phyloP scores from a whole-genome alignment of 2,329 filamentous ascomycete species.

The Phaeosphaeriaceae sp. region DNA sequence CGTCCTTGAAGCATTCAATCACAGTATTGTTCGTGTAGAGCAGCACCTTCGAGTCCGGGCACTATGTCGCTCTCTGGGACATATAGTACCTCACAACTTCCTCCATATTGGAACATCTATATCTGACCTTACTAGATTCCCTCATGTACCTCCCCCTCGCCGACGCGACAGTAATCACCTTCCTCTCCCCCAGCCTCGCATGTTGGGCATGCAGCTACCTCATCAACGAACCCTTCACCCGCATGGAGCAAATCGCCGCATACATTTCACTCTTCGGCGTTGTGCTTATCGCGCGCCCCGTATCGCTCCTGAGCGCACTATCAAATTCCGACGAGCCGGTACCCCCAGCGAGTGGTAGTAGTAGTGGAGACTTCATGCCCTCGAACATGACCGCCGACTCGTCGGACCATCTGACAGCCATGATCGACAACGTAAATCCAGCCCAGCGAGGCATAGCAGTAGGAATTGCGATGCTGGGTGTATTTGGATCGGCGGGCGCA shows the following conservation, averaged over 20 bases:
- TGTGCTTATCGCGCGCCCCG: slow-evolving; percentile 80
- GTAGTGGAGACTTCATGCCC: slow-evolving; percentile 35
- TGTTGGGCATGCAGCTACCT: slow-evolving; percentile 82
- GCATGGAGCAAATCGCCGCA: slow-evolving; percentile 77
- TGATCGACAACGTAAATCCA: slow-evolving; percentile 60
- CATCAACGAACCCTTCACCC: slow-evolving; percentile 78
- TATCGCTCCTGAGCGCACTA: slow-evolving; percentile 60
- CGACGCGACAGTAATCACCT: slow-evolving; percentile 89
- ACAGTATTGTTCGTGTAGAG: background rate
- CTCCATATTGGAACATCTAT: background rate
- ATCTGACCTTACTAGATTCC: slow-evolving; percentile 56
- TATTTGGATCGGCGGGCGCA: slow-evolving; percentile 76
- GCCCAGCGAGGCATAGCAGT: slow-evolving; percentile 75
- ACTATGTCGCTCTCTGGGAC: background rate
- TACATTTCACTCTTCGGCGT: slow-evolving; percentile 80
- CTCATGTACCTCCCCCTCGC: slow-evolving; percentile 82
- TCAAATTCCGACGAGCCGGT: slow-evolving; percentile 29
- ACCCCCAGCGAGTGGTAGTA: slow-evolving; percentile 42
- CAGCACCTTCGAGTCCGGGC: background rate
- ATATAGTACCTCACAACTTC: slow-evolving; percentile 7
- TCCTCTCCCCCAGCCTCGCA: slow-evolving; percentile 79
- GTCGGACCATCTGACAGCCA: slow-evolving; percentile 36
- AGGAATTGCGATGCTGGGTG: slow-evolving; percentile 75
- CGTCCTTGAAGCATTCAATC: slow-evolving; percentile 6
- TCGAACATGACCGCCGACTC: slow-evolving; percentile 39